Percentiles rank a stretch among this genome's conserved stretches.
These are phyloP conservation scores for Malus hybrid DNA, from an alignment of 331 rosid species.

Conservation along the genomic window DNA sequence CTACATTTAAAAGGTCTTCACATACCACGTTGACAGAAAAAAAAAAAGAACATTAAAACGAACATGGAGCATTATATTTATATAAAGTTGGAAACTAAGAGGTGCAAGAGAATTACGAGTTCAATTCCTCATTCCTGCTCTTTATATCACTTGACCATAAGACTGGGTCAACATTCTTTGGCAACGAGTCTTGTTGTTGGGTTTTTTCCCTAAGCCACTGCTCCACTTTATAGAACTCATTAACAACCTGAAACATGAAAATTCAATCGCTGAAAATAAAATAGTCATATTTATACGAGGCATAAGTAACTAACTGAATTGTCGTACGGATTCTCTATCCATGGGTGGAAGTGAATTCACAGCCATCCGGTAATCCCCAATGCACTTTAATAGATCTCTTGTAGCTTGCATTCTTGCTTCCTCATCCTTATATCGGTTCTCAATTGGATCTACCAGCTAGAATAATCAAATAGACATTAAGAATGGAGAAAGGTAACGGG, in stretches of 20 bases:
- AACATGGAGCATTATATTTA: background rate
- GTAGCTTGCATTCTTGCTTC: conserved; percentile 66
- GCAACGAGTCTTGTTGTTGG: conserved; percentile 39
- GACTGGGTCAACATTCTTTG: conserved; percentile 38
- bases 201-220: conserved; percentile 39
- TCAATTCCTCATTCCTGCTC: conserved; percentile 34
- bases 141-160: conserved; percentile 46
- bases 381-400: conserved; percentile 31
- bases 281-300: background rate
- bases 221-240: conserved; percentile 42
- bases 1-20: background rate
- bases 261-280: background rate
- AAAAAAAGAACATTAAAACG: background rate
- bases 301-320: background rate
- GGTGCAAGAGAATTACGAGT: conserved; percentile 25
- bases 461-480: conserved; percentile 14
- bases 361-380: conserved; percentile 29
- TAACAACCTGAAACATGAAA: conserved; percentile 27
- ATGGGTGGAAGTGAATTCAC: conserved; percentile 31
- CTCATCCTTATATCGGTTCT: conserved; percentile 72
- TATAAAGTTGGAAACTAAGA: background rate
- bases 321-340: conserved; percentile 32
- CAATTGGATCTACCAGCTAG: conserved; percentile 72
- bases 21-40: background rate
- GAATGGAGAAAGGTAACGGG: conserved; percentile 8